Evolutionary conservation across 1,139 yeast species (phyloP), one percentile per base, ranked within the genome.

Genomic region (Diutina neorugosa): DNA sequence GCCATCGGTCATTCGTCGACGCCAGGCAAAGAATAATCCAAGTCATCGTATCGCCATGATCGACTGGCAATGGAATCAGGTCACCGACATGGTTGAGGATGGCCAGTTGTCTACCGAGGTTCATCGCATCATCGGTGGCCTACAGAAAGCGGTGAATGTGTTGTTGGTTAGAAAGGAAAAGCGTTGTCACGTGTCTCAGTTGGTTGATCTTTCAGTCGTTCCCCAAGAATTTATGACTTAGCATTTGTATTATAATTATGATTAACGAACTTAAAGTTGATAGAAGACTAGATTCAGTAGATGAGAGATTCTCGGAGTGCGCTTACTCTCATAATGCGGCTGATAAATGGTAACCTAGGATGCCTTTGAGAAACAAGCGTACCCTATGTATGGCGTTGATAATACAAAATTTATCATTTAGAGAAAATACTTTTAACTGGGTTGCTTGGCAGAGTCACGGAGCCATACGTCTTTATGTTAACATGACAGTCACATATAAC

Each of bases 1-100:
- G 4, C 78, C 78, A 0, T 70, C 75, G n/a, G 78, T 75, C 9
- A 63, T 75, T 51, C 73, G 74, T 53, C 65, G 84, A 25, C 73
- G 80, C 53, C 65, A 82, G 59, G 71, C 77, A 42, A 74, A 80
- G 49, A 78, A 82, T 52, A 78, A 84, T 56, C 82, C 90, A 0
- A 84, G 96, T 1, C 96, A 91, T 66, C 71, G 98, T 55, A 93
- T 93, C 46, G 97, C 97, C 7, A 80, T 93, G 66, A 84, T 88
- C 47, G 95, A 87, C 58, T 93, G 98, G 98, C 78, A 78, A 47
- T 93, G 98, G 98, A 74, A 64, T 58, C 58, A 60, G 5, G 62
- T 66, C 9, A 54, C 60, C n/a, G 67, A 65, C 5, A 44, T 51
- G 51, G 55, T 65, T 52, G 57, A 58, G 14, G 59, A 60, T 47